Percentiles rank a stretch among this genome's conserved stretches.
phyloP scores from a whole-genome alignment of 768 basidiomycete genomes.

The Tephrocybe sp. region DNA sequence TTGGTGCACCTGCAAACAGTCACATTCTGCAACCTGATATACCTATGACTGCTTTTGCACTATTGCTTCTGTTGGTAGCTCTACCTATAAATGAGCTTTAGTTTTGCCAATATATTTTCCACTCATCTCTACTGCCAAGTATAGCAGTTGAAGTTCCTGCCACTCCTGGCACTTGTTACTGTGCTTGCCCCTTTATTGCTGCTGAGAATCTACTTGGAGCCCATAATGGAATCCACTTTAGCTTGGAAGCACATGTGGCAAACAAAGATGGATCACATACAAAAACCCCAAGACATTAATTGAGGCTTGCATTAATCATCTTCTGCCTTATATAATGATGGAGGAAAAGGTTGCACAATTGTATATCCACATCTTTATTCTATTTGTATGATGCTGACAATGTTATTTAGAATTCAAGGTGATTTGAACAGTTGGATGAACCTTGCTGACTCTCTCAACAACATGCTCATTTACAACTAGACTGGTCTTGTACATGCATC shows the following conservation, averaged over 20 bases:
- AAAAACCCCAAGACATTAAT: slow-evolving; percentile 54
- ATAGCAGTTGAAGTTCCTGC: slow-evolving; percentile 11
- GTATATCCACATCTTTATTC: neutral
- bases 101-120: neutral
- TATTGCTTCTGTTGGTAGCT: slow-evolving; percentile 3
- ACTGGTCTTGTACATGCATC: no score
- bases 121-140: neutral
- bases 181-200: slow-evolving; percentile 14
- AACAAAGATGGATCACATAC: slow-evolving; percentile 58
- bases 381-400: neutral
- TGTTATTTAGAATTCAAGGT: slow-evolving; percentile 55
- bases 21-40: slow-evolving; percentile 1
- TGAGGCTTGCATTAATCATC: no score
- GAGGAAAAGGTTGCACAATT: no score
- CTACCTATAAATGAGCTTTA: slow-evolving; percentile 7
- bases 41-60: slow-evolving; percentile 13
- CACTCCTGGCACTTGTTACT: slow-evolving; percentile 6
- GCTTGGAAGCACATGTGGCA: slow-evolving; percentile 43
- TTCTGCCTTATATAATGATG: no score
- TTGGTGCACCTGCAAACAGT: neutral
- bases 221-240: slow-evolving; percentile 35
- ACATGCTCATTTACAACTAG: slow-evolving; percentile 35
- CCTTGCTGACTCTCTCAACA: slow-evolving; percentile 55
- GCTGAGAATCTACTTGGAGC: slow-evolving; percentile 31
- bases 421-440: slow-evolving; percentile 69